Percentiles rank a stretch among this genome's conserved stretches.
phyloP scores from a whole-genome alignment of 2,329 filamentous ascomycete genomes.

The Lasiodiplodia sp. region DNA sequence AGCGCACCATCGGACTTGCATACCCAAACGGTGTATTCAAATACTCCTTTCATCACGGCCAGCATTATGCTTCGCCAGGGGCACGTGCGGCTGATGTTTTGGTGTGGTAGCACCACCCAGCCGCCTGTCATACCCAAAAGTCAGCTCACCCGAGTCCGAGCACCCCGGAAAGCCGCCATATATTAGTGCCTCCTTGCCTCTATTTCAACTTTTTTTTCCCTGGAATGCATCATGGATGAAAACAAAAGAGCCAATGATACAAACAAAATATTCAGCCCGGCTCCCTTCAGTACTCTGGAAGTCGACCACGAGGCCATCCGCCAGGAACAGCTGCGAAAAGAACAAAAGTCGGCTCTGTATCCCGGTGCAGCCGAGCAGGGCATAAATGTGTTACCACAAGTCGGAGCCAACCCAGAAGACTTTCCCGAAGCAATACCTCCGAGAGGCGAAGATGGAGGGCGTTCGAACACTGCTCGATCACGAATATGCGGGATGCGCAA shows the following conservation, averaged over 20 bases:
- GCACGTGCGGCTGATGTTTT: background rate
- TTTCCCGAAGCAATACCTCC: background rate
- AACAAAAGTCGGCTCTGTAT: background rate
- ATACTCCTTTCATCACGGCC: background rate
- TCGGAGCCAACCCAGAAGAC: background rate
- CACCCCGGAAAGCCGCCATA: background rate
- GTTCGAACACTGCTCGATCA: background rate
- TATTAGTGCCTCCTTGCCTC: background rate
- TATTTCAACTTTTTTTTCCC: background rate
- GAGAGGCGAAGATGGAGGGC: too few species aligned
- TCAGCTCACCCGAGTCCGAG: background rate
- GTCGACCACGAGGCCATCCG: background rate
- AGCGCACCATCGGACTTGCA: background rate
- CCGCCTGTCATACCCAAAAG: background rate
- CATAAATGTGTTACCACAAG: background rate
- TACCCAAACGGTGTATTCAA: background rate
- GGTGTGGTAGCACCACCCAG: background rate
- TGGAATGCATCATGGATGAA: background rate
- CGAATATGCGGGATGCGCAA: background rate
- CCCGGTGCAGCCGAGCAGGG: background rate
- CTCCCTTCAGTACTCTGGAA: conserved; percentile 2
- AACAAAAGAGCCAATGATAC: background rate
- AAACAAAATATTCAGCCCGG: background rate
- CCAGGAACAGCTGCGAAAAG: background rate
- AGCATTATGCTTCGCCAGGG: background rate